Evolutionary conservation across 805 yeast species (phyloP), one percentile per base, ranked within the genome.

Genomic region (Metschnikowia dekortorum): DNA sequence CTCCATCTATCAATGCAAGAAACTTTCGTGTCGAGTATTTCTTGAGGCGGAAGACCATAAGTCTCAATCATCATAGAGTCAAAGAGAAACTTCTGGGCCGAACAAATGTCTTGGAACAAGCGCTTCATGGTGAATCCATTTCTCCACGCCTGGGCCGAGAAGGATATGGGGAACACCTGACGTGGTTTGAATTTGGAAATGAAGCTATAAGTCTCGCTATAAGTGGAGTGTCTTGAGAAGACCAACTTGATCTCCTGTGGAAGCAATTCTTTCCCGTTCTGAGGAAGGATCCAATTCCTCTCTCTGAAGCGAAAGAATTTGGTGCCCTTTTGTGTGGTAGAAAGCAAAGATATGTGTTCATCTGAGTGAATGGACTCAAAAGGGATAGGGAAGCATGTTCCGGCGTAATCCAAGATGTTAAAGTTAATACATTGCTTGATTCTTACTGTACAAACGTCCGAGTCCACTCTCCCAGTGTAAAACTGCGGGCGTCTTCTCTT

Each of bases 161-260:
- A 72, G n/a, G 65, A 66, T 43, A 76, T 71, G 0, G 81, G 81
- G 44, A 65, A 75, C 0, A 78, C 78, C 44, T 74, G 74, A 10
- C 48, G 55, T 0, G 79, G 78, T 8, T 51, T 59, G 46, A 78
- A 71, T 32, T 62, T 38, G 5, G 61, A 52, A 1, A 78, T 57
- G 10, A 78, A 68, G 8, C 64, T 48, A 14, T 61, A 51, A 13
- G 68, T 61, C 53, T 78, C 82, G 7, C 65, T 44, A 50, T 67
- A 78, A 2, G 81, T 74, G 1, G 81, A 75, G 52, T 78, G 82
- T 39, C 81, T 58, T 4, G 80, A 75, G 54, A 71, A 78, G 7
- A 74, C 57, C 13, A 73, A 64, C 42, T 62, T 62, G 2, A 77
- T 50, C 9, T 66, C 69, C n/a, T 56, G 58, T 1, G 76, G 74